Base-by-base conservation (phyloP, 129 eudicot genomes). In the Sambucus nigra region DNA sequence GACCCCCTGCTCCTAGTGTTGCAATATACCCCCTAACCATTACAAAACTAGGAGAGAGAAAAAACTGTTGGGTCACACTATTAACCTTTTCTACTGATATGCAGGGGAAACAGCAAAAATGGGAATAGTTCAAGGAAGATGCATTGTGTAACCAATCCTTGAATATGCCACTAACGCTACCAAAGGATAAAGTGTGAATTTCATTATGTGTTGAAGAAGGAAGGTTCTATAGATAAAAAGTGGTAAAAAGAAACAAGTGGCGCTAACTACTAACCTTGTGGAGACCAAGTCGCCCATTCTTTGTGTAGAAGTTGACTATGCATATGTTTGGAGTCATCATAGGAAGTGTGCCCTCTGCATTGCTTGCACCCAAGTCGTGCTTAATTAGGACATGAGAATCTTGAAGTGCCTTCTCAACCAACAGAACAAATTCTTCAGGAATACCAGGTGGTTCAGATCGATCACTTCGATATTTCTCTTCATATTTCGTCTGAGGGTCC, bases 251-350 rank as follows among this genome's bases (percentile, higher is more conserved):
- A 31, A 42, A 19, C 17, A 20, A 4, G 20, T 20, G 1, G 5
- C n/a, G 14, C 32, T 45, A 25, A 62, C 16, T 41, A 53, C 58
- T 12, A 56, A 82, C 93, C 80, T 78, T 82, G 65, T 78, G 93
- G 33, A 82, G 70, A 51, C 80, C 78, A 63, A 79, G 78, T 50
- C 71, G 59, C 31, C 87, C 80, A 16, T 18, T 58, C 21, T 44
- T 55, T n/a, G 73, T 32, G 51, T 79, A 75, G 60, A 75, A 76
- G 73, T 83, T 79, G 53, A 69, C 76, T 26, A 79, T 59, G 57
- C 83, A 83, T 32, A 79, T 53, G 47, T 83, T 78, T 2, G 94
- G 87, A 22, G 69, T 63, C 71, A 79, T 69, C 19, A 5, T 3
- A 14, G 87, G 83, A 51, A 75, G 70, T 35, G 62, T 61, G 5